A percentile compares a stretch with the other conserved stretches of the same genome.
Conservation (phyloP, 495 filamentous ascomycete species). For the Chlorociboria aeruginascens region DNA sequence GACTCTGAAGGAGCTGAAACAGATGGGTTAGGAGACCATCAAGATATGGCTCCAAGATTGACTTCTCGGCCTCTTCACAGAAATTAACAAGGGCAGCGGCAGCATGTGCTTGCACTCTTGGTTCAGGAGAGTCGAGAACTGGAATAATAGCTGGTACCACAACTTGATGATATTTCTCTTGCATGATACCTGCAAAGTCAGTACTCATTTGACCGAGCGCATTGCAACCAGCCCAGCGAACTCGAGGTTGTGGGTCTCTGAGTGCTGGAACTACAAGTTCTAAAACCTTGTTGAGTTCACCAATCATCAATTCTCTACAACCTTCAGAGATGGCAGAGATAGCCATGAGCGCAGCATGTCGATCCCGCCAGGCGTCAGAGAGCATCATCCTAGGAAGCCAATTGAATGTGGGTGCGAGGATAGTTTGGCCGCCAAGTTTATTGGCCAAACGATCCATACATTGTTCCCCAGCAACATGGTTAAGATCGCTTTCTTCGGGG, state of each 20-base stretch:
- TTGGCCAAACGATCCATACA: slow-evolving; percentile 98
- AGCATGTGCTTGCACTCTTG: slow-evolving; percentile 91
- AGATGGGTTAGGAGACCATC: slow-evolving; percentile 75
- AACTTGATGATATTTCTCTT: slow-evolving; percentile 79
- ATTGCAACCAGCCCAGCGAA: slow-evolving; percentile 97
- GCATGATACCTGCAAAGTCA: slow-evolving; percentile 97
- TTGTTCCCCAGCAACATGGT: slow-evolving; percentile 97
- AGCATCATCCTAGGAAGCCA: slow-evolving; percentile 98
- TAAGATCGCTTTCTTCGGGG: slow-evolving; percentile 88
- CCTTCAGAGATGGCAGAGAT: slow-evolving; percentile 98
- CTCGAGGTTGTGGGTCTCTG: slow-evolving; percentile 83
- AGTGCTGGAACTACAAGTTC: slow-evolving; percentile 87
- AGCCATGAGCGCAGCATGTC: slow-evolving; percentile 96
- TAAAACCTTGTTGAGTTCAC: slow-evolving; percentile 85
- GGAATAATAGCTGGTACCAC: slow-evolving; percentile 87
- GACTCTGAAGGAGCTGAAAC: slow-evolving; percentile 71
- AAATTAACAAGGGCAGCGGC: slow-evolving; percentile 98
- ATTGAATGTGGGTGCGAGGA: slow-evolving; percentile 86
- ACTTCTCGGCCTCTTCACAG: slow-evolving; percentile 95
- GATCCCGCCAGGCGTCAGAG: slow-evolving; percentile 87
- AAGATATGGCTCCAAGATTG: slow-evolving; percentile 84
- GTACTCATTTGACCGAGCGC: slow-evolving; percentile 99
- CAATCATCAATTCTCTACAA: slow-evolving; percentile 90
- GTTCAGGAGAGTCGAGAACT: slow-evolving; percentile 79
- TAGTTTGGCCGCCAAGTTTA: slow-evolving; percentile 78